Evolutionary conservation across 2,329 filamentous ascomycete species (phyloP), one percentile per base, ranked within the genome.

Genomic region (Ascosphaera apis): DNA sequence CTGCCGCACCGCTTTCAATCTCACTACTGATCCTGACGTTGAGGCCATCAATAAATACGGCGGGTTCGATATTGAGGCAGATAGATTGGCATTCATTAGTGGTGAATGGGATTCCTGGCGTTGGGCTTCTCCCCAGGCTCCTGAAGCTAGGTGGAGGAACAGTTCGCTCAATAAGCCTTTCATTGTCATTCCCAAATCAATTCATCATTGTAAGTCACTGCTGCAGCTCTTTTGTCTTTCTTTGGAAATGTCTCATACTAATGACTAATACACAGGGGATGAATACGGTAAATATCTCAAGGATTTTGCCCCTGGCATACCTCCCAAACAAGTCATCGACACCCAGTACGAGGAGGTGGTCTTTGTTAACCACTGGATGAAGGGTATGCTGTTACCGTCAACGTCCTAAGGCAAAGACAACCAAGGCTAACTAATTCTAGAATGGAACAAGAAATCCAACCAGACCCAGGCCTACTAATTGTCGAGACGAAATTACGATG

Each of bases 91-190:
- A 2, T 66, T 79, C 34, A 60, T 91, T 28, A 80, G 83, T 41
- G 81, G 81, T 18, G 67, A 79, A 42, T 68, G 69, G 38, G 82
- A 91, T 48, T 80, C 81, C 0, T 91, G 82, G 82, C 67, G 75
- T 13, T 69, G 71, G 0, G 77, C 76, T 0, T 77, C 74, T 0
- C 70, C 76, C 1, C 72, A 86, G 35, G 73, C 72, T 0, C 65
- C 70, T n/a, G 66, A 61, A 1, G 64, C 71, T 0, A 59, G 63
- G 0, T 55, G 60, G 19, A 61, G 77, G 15, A 53, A 58, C 11
- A 76, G 66, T 32, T 78, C 76, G 0, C 55, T 59, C 0, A 64
- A 62, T 34, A 66, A 83, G 56, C 80, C 80, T 0, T 78, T 75
- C 42, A 62, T 80, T n/a, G 49, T 86, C 33, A 81, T 91, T 33